A percentile compares a stretch with the other conserved stretches of the same genome.
phyloP scores from a whole-genome alignment of 768 basidiomycete genomes.

The Naganishia vishniacii region DNA sequence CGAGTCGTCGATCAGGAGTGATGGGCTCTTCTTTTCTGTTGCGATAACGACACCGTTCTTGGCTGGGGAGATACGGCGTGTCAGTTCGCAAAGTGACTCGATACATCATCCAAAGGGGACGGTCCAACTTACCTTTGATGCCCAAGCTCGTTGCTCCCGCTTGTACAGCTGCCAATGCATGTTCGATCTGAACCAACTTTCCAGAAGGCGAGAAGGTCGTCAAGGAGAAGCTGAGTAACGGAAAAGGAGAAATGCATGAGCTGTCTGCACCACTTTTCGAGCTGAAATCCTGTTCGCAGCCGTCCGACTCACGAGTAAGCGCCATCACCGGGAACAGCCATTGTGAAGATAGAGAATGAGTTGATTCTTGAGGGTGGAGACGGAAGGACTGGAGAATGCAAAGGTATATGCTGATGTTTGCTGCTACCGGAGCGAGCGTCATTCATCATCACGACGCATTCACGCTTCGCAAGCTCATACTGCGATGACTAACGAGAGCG shows the following conservation, averaged over 20 bases:
- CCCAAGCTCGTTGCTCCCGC: constrained; percentile 95
- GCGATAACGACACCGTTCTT: constrained; percentile 99
- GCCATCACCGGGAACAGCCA: constrained; percentile 48
- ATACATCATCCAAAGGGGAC: background rate
- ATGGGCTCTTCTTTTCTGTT: constrained; percentile 98
- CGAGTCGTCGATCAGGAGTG: constrained; percentile 93
- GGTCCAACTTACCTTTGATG: constrained; percentile 80
- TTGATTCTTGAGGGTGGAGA: background rate
- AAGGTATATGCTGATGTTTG: too few species aligned
- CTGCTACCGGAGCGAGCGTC: too few species aligned
- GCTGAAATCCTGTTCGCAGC: background rate
- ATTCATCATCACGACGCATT: background rate
- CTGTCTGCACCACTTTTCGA: background rate
- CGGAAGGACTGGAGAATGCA: too few species aligned
- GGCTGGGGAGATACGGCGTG: too few species aligned
- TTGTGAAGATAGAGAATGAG: constrained; percentile 24
- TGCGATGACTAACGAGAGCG: background rate
- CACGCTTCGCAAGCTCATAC: background rate
- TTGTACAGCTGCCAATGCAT: constrained; percentile 91
- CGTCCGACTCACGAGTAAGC: constrained; percentile 43
- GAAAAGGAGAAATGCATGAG: background rate
- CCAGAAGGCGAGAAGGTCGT: constrained; percentile 99
- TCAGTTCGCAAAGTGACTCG: too few species aligned
- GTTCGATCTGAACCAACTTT: constrained; percentile 97
- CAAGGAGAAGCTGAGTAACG: constrained; percentile 74